phyloP scores from a whole-genome alignment of 192 early-diverging fungal genomes.

The Entomortierella beljakovae region DNA sequence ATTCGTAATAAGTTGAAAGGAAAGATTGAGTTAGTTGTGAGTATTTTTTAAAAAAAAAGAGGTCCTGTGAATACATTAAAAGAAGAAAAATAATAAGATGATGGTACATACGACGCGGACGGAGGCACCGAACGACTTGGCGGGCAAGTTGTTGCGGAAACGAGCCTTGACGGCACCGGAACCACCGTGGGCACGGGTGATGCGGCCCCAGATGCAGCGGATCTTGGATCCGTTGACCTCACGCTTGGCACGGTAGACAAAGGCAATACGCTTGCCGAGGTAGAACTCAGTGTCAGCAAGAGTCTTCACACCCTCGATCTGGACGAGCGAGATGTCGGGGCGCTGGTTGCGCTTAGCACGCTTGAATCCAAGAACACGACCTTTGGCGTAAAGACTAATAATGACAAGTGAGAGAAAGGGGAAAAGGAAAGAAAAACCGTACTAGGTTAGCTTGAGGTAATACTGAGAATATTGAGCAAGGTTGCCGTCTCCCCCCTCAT shows the following conservation, averaged over 20 bases:
- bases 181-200: conserved; percentile 96
- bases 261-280: conserved; percentile 98
- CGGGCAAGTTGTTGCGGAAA: conserved; percentile 97
- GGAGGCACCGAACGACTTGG: conserved; percentile 91
- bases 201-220: conserved; percentile 97
- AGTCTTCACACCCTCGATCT: conserved; percentile 93
- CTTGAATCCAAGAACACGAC: conserved; percentile 94
- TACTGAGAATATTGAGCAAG: too few relatives aligned
- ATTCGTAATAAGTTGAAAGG: not conserved
- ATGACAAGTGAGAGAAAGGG: not conserved
- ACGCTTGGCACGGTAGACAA: conserved; percentile 95
- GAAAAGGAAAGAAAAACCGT: not conserved
- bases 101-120: conserved; percentile 88
- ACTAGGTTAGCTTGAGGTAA: too few relatives aligned
- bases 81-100: conserved; percentile 2
- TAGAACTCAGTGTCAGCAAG: conserved; percentile 95
- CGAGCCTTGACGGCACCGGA: conserved; percentile 96
- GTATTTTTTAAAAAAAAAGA: too few relatives aligned
- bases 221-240: conserved; percentile 90
- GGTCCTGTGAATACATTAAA: not conserved
- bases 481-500: too few relatives aligned
- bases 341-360: conserved; percentile 93
- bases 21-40: too few relatives aligned
- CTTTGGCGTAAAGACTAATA: conserved; percentile 97
- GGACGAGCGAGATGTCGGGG: conserved; percentile 90